Evolutionary conservation across 2,329 filamentous ascomycete species (phyloP).

Genomic region (Ophiosphaerella narmari): DNA sequence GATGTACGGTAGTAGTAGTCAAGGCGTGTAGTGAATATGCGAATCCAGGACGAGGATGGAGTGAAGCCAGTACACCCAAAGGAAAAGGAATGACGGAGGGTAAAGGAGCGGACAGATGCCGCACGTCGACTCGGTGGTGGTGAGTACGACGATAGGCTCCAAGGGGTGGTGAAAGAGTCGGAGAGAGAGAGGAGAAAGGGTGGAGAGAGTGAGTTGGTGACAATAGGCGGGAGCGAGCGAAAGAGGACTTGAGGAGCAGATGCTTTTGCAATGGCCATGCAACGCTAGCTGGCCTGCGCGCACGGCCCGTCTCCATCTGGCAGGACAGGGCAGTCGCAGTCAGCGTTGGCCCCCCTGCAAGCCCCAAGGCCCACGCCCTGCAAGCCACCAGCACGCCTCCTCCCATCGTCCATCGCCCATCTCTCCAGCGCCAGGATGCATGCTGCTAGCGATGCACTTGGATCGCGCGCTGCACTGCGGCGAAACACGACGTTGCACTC

Average conservation of each 20-base stretch:
- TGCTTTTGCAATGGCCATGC: slow-evolving; percentile 9
- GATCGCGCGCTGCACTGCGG: too few species aligned
- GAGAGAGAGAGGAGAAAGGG: slow-evolving; percentile 18
- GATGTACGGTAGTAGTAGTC: slow-evolving; percentile 2
- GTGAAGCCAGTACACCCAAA: slow-evolving; percentile 45
- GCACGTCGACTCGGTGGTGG: slow-evolving; percentile 31
- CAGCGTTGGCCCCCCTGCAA: slow-evolving; percentile 3
- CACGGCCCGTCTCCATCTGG: too few species aligned
- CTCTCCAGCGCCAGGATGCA: not conserved
- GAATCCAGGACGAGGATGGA: slow-evolving; percentile 16
- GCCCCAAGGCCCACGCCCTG: not conserved
- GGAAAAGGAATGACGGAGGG: slow-evolving; percentile 44
- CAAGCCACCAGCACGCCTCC: not conserved
- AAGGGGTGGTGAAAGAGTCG: slow-evolving; percentile 21
- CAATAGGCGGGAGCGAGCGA: slow-evolving; percentile 20
- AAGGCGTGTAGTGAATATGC: slow-evolving; percentile 7
- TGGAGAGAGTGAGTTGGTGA: not conserved
- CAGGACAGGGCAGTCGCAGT: too few species aligned
- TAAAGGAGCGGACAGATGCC: slow-evolving; percentile 47
- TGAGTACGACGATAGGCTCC: slow-evolving; percentile 43
- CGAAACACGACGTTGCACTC: not conserved
- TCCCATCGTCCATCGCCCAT: not conserved
- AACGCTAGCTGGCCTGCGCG: slow-evolving; percentile 7
- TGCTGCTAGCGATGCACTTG: too few species aligned
- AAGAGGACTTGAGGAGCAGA: not conserved